These are phyloP conservation scores for Lichtheimia ornata DNA, from an alignment of 371 early-diverging fungal species.

Conservation along the genomic window DNA sequence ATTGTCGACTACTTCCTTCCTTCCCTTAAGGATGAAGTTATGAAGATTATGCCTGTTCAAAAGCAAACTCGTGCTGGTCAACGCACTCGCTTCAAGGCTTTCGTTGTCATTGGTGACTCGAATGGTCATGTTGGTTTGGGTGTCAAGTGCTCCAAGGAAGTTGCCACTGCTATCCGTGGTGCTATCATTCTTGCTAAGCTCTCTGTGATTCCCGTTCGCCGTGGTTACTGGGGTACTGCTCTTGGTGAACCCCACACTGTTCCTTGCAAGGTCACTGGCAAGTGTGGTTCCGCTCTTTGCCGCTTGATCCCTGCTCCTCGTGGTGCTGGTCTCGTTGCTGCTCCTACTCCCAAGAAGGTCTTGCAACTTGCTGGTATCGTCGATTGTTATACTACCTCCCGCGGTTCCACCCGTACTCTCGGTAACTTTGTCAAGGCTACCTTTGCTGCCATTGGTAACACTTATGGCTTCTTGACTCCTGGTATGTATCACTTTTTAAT, in stretches of 20 bases:
- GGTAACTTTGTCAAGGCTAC: constrained; percentile 99
- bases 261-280: constrained; percentile 98
- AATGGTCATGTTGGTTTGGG: constrained; percentile 99
- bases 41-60: constrained; percentile 99
- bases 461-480: constrained; percentile 98
- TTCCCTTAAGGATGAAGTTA: constrained; percentile 98
- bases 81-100: constrained; percentile 99
- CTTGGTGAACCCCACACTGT: constrained; percentile 99
- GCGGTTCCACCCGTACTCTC: constrained; percentile 89
- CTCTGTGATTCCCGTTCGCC: constrained; percentile 96
- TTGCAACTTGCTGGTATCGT: constrained; percentile 98
- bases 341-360: constrained; percentile 97
- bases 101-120: constrained; percentile 98
- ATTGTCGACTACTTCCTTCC: constrained; percentile 97
- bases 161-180: constrained; percentile 98
- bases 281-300: constrained; percentile 97
- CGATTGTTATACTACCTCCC: constrained; percentile 97
- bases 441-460: constrained; percentile 97
- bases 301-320: constrained; percentile 75
- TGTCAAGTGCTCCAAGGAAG: constrained; percentile 99
- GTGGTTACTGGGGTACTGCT: constrained; percentile 99
- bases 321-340: constrained; percentile 99
- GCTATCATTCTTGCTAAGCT: constrained; percentile 99
- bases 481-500: constrained; percentile 12
- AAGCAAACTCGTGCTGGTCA: constrained; percentile 99